Conservation (phyloP, 2,329 filamentous ascomycete species). For the Magnaporthiopsis incrustans region DNA sequence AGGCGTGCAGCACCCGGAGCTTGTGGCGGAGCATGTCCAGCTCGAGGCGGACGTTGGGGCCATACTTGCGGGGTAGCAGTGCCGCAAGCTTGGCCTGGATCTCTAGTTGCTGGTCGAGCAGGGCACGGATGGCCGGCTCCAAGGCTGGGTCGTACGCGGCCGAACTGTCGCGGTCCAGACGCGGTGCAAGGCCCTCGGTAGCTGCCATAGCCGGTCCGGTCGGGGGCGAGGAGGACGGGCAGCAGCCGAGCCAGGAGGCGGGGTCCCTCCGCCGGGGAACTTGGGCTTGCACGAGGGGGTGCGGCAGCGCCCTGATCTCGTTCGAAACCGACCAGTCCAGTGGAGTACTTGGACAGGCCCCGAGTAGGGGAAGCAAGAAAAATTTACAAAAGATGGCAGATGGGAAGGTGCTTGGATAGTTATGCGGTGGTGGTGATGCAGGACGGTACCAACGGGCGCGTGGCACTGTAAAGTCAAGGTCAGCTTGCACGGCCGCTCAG, state of each 20-base stretch:
- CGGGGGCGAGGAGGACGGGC: neutral
- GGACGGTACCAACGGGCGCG: neutral
- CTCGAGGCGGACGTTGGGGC: constrained; percentile 39
- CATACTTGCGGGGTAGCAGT: constrained; percentile 39
- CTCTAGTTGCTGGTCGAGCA: constrained; percentile 45
- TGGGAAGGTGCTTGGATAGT: neutral
- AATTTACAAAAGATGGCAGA: neutral
- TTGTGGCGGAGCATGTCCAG: constrained; percentile 49
- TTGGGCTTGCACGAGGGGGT: neutral
- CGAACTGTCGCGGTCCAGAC: constrained; percentile 13
- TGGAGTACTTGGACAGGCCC: too few relatives aligned
- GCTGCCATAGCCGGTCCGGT: constrained; percentile 6
- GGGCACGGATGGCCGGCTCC: constrained; percentile 34
- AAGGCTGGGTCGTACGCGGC: constrained; percentile 29
- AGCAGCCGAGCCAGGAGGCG: constrained; percentile 1
- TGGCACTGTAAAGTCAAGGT: neutral
- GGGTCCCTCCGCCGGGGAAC: neutral
- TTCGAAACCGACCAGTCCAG: neutral
- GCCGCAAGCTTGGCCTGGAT: constrained; percentile 42
- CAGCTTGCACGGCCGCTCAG: neutral
- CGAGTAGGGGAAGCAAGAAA: neutral
- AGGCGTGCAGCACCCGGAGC: constrained; percentile 38
- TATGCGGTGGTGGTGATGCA: neutral
- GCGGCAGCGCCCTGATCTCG: neutral
- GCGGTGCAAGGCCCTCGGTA: constrained; percentile 1